Evolutionary conservation across 306 rosid species (phyloP), one percentile per base, ranked within the genome.

Genomic region (Biancaea sappan): DNA sequence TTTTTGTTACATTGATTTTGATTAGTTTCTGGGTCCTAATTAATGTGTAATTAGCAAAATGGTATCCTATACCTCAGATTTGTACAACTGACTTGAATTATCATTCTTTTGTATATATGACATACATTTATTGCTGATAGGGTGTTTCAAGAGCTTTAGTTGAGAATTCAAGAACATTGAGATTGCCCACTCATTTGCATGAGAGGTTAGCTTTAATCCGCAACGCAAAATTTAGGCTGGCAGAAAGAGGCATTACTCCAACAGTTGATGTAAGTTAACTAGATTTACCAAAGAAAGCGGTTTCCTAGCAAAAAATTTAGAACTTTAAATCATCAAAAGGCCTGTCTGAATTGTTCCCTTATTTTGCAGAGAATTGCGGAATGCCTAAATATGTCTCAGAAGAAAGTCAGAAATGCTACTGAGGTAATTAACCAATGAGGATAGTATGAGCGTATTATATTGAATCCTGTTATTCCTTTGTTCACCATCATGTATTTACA

Each of bases 131-230:
- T n/a, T 69, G 66, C 63, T 67, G 34, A 40, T 86, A 94, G 99
- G 97, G 97, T 78, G 96, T 94, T 72, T 92, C 99, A 75, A 89
- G 93, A 85, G 93, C 93, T 47, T 80, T 94, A 61, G 89, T 92
- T 72, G 96, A 90, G 78, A 94, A 88, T 79, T 94, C 97, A 24
- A 85, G 95, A 88, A 91, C 96, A 51, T 78, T 94, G 77, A 87
- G 99, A 82, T 73, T 94, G 78, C 99, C 99, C 5, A 79, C 81
- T 65, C 84, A 90, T 85, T 74, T 94, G 86, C 99, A 94, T 26
- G 96, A 94, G 77, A 90, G 99, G 69, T 84, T 94, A 81, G 88
- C 95, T 58, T 80, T 87, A 71, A 94, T 94, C 86, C 91, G 88
- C 77, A 94, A 86, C 54, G 99, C 99, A 38, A 89, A 94, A 78